Percentiles rank a stretch among this genome's conserved stretches.
phyloP scores from a whole-genome alignment of 345 rosid species.

The Isatis tinctoria region DNA sequence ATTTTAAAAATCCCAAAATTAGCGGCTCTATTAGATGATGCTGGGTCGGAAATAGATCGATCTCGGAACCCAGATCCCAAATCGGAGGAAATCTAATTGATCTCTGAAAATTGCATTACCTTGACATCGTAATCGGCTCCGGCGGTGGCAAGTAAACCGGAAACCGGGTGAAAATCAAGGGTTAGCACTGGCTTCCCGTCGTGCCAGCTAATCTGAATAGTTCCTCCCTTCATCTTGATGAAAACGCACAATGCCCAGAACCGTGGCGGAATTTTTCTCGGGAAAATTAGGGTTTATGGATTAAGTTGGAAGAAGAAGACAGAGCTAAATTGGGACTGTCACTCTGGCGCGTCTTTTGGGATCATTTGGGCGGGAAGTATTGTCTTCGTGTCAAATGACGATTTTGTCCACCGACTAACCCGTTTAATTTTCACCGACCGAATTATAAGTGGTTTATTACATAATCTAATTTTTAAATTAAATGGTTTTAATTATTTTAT shows the following conservation, averaged over 20 bases:
- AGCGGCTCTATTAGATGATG: not conserved
- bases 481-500: not conserved
- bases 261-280: conserved; percentile 13
- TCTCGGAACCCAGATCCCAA: not conserved
- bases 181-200: conserved; percentile 77
- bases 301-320: not conserved
- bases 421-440: not conserved
- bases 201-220: conserved; percentile 94
- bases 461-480: not conserved
- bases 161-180: conserved; percentile 80
- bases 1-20: not conserved
- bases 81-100: not conserved
- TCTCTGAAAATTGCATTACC: conserved; percentile 29
- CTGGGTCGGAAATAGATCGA: not conserved
- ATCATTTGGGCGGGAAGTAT: conserved; percentile 20
- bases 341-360: conserved; percentile 24
- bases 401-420: conserved; percentile 10
- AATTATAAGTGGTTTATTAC: not conserved
- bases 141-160: conserved; percentile 92
- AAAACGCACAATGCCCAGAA: not conserved
- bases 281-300: conserved; percentile 18
- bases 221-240: conserved; percentile 75
- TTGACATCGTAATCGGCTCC: conserved; percentile 97
- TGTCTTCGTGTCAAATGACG: not conserved
- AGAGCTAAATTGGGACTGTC: not conserved